Conservation (phyloP, 2,329 filamentous ascomycete species). For the Periconia digitata region DNA sequence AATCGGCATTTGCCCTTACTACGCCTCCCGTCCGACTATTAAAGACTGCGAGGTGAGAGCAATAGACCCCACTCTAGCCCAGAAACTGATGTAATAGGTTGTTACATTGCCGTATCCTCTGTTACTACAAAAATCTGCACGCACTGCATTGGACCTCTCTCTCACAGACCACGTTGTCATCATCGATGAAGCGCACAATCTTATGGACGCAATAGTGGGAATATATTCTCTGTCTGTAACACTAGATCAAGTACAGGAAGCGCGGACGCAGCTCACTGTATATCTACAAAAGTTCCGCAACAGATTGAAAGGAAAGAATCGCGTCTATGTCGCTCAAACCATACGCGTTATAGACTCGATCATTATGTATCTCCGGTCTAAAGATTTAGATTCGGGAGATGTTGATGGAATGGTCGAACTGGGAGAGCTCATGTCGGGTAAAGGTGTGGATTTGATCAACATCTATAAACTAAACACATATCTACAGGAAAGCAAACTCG, state of each 20-base stretch:
- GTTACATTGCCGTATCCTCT: constrained; percentile 91
- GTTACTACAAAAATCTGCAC: constrained; percentile 80
- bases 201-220: constrained; percentile 90
- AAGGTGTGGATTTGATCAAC: constrained; percentile 94
- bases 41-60: constrained; percentile 68
- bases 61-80: neutral
- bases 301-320: constrained; percentile 84
- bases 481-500: constrained; percentile 87
- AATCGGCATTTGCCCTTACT: constrained; percentile 88
- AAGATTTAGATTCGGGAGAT: constrained; percentile 41
- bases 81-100: constrained; percentile 54
- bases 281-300: constrained; percentile 90
- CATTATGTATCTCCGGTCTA: constrained; percentile 65
- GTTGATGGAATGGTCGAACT: constrained; percentile 70
- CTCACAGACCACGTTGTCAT: constrained; percentile 89
- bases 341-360: constrained; percentile 82
- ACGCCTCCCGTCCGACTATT: constrained; percentile 86
- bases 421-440: constrained; percentile 73
- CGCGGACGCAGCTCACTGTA: constrained; percentile 72
- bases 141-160: constrained; percentile 84
- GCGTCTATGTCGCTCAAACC: constrained; percentile 86
- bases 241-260: constrained; percentile 70
- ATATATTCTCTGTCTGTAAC: constrained; percentile 81
- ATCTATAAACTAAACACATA: constrained; percentile 86
- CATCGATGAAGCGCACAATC: constrained; percentile 95